A percentile compares a stretch with the other conserved stretches of the same genome.
Conservation (phyloP, 805 yeast species). For the Candida hispaniensis region DNA sequence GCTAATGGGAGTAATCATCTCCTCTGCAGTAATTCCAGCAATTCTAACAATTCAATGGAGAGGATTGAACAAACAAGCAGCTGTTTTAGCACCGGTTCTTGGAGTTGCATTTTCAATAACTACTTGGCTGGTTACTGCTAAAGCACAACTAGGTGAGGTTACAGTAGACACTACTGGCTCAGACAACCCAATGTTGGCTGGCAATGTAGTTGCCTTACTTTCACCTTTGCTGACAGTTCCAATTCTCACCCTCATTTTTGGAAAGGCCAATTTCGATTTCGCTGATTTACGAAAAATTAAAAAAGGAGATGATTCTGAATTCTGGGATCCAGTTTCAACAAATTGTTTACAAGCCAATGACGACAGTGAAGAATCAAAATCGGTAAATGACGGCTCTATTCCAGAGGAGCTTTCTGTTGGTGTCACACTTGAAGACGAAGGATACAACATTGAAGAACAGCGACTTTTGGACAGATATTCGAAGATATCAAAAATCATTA, state of each 20-base stretch:
- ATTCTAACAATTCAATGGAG: slow-evolving; percentile 57
- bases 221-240: slow-evolving; percentile 63
- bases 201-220: slow-evolving; percentile 72
- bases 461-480: slow-evolving; percentile 44
- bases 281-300: slow-evolving; percentile 46
- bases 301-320: slow-evolving; percentile 18
- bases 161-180: slow-evolving; percentile 55
- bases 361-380: slow-evolving; percentile 9
- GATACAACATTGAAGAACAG: slow-evolving; percentile 38
- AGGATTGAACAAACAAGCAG: slow-evolving; percentile 58
- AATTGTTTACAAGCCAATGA: too few species aligned
- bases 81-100: slow-evolving; percentile 61
- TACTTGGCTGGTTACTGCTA: slow-evolving; percentile 44
- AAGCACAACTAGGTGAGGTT: slow-evolving; percentile 39
- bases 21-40: slow-evolving; percentile 76
- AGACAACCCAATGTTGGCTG: slow-evolving; percentile 82
- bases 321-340: slow-evolving; percentile 13
- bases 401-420: slow-evolving; percentile 31
- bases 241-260: slow-evolving; percentile 49
- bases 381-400: slow-evolving; percentile 31
- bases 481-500: slow-evolving; percentile 49
- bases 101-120: slow-evolving; percentile 67
- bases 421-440: slow-evolving; percentile 25
- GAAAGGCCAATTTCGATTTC: slow-evolving; percentile 70
- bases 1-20: slow-evolving; percentile 80